phyloP scores from a whole-genome alignment of 2,329 filamentous ascomycete species.

The Tolypocladium nubicola region DNA sequence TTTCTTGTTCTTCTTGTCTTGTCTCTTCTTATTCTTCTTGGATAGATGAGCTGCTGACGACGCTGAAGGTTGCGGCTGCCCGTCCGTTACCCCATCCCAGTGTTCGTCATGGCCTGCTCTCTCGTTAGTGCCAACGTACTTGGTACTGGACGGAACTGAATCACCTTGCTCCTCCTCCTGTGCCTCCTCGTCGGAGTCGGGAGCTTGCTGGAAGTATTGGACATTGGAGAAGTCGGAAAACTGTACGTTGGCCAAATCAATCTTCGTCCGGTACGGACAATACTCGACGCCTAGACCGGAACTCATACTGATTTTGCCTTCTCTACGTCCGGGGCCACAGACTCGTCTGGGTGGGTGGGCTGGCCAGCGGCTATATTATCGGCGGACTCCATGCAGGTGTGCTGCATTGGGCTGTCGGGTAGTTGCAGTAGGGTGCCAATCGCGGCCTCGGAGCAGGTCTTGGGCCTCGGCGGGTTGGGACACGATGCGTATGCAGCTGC shows the following conservation, averaged over 20 bases:
- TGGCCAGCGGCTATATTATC: constrained; percentile 21
- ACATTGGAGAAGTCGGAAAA: constrained; percentile 32
- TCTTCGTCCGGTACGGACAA: constrained; percentile 27
- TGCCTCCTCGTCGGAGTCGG: constrained; percentile 29
- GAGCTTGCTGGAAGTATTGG: constrained; percentile 25
- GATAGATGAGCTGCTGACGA: neutral
- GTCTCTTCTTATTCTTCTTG: constrained; percentile 10
- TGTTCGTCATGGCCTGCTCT: neutral
- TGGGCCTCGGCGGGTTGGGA: constrained; percentile 8
- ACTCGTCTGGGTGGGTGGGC: constrained; percentile 12
- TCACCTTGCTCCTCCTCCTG: constrained; percentile 7
- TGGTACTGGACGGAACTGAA: neutral
- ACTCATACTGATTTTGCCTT: constrained; percentile 31
- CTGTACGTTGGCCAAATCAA: constrained; percentile 27
- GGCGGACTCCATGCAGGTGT: constrained; percentile 19
- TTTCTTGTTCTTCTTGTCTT: constrained; percentile 10
- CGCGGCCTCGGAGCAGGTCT: constrained; percentile 4
- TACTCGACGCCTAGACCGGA: constrained; percentile 23
- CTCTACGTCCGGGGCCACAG: constrained; percentile 11
- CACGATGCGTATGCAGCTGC: constrained; percentile 4
- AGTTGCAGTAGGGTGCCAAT: constrained; percentile 16
- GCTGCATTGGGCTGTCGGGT: constrained; percentile 20
- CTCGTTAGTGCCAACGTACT: neutral
- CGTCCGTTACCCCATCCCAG: constrained; percentile 1
- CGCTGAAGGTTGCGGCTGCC: neutral